Base-by-base conservation (phyloP, 1,284 basidiomycete species). In the Phaffia rhodozyma region DNA sequence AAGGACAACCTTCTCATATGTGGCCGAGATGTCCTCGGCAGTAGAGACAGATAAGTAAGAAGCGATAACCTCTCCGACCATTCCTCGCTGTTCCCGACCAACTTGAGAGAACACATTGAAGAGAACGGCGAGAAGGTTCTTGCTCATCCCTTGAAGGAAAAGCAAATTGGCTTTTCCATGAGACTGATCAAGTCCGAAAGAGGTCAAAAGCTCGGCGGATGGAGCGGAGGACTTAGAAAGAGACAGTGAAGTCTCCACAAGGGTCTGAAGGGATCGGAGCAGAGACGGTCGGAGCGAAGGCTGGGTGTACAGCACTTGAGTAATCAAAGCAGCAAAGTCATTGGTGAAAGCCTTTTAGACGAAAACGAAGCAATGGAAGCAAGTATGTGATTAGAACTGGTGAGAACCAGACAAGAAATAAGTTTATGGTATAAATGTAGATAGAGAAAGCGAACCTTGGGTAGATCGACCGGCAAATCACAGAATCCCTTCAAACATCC, bases 41-140 rank as follows among this genome's bases (percentile, higher is more conserved):
- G 82, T 83, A 60, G 92, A 85, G 68, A 97, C 87, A 9, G 83
- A 82, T 29, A 89, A 80, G 88, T 93, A 98, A n/a, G 82, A 80
- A 25, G 81, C 82, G 69, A 97, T 88, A 47, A 89, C 89, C 62
- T 94, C 91, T 49, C 91, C 89, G n/a, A 97, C 84, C 75, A 85
- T 82, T 3, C 84, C 85, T 56, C 91, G 83, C 55, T 81, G 82
- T 68, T 94, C 90, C 55, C 84, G 80, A 3, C 82, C 83, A 27
- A 89, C 83, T 70, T 84, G 91, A 66, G 87, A 83, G 75, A 97
- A 97, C n/a, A 99, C 86, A 73, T 99, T 97, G 79, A 97, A 94
- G 54, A 97, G 80, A 4, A 97, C 90, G 0, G 91, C 86, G 30
- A 97, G 82, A 85, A 96, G 93, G 71, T 90, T 94, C 72, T 91